Evolutionary conservation across 495 filamentous ascomycete species (phyloP).

Genomic region (Neurospora cerealis): DNA sequence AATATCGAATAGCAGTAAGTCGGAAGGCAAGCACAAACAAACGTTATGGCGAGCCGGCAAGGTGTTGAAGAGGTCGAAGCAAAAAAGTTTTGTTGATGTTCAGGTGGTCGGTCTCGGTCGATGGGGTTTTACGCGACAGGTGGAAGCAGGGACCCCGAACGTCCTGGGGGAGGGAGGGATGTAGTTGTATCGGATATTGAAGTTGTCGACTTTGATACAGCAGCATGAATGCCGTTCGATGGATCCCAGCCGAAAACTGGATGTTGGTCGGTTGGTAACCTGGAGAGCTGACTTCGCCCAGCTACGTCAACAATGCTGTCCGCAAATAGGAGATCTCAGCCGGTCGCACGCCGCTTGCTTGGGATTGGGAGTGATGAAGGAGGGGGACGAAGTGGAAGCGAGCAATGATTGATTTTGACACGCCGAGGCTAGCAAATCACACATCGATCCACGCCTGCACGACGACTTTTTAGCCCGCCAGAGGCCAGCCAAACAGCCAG

Average conservation of each 20-base stretch:
- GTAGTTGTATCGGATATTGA: background rate
- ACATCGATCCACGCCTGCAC: constrained; percentile 1
- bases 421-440: constrained; percentile 24
- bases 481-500: background rate
- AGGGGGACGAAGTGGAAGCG: constrained; percentile 9
- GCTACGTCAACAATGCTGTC: background rate
- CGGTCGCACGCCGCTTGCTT: background rate
- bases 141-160: background rate
- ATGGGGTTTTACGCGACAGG: background rate
- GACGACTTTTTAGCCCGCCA: background rate
- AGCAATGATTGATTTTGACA: constrained; percentile 15
- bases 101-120: background rate
- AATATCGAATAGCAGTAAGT: background rate
- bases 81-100: background rate
- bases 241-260: background rate
- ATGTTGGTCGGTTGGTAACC: background rate
- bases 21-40: background rate
- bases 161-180: background rate
- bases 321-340: background rate
- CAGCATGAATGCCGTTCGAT: background rate
- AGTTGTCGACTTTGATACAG: background rate
- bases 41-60: background rate
- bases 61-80: background rate
- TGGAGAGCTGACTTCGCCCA: background rate
- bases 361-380: constrained; percentile 9